Evolutionary conservation across 106 monocot genomes (phyloP), one percentile per base, ranked within the genome.

Genomic region (Dioscorea dumetorum): DNA sequence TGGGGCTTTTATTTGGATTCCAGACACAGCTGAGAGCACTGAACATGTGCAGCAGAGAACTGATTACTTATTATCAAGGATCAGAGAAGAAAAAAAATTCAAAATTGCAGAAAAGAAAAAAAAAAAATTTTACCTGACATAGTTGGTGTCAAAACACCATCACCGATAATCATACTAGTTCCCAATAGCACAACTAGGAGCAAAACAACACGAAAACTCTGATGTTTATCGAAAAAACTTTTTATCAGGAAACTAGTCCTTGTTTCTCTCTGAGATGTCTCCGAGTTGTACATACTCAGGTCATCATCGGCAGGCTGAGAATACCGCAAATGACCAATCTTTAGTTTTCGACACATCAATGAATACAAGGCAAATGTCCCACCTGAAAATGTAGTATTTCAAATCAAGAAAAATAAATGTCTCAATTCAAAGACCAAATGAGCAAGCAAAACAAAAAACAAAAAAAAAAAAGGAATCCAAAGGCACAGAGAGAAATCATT

Each of bases 301-400:
- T 69, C 70, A 8, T 83, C 69, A 57, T 74, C 49, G 15, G 75
- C 67, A 65, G 59, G 34, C n/a, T 48, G 48, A 8, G 61, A 64
- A 8, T 32, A 61, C 54, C 67, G 52, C 21, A 86, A 32, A 34
- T 89, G 78, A 7, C 89, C 83, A 71, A 87, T 78, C 77, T 79
- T 90, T n/a, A 84, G 73, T 49, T 82, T 77, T 3, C 87, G 74
- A 34, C 90, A 94, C 70, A 94, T 48, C 59, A 86, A 50, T 20
- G 94, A 94, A 75, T 94, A 94, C 51, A 94, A 61, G 58, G 94
- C 94, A 76, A 94, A 94, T 28, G 86, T 87, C 31, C 94, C 94
- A 53, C 94, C 93, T 94, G 64, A 12, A 72, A 6, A 70, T 59
- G 33, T 48, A 52, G 24, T 12, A 35, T 66, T 1, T 28, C 28